These are phyloP conservation scores for Canavalia gladiata DNA, from an alignment of 306 rosid genomes.

Conservation along the genomic window DNA sequence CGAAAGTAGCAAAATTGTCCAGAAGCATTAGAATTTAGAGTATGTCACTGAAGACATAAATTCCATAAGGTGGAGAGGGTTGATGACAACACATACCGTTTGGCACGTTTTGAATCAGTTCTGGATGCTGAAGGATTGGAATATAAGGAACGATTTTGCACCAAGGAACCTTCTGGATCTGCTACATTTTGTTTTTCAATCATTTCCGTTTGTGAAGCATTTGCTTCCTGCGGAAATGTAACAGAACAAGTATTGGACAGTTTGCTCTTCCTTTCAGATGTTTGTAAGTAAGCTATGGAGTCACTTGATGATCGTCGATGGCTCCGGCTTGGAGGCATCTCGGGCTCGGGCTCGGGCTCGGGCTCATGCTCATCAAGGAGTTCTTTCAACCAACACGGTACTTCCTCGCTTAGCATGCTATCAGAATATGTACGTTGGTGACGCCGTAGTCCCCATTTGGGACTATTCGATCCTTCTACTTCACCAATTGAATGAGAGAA, in stretches of 20 bases:
- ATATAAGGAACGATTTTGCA: background rate
- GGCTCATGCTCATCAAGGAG: slow-evolving; percentile 23
- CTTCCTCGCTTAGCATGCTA: slow-evolving; percentile 32
- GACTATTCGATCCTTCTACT: background rate
- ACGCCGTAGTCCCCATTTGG: background rate
- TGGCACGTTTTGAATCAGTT: slow-evolving; percentile 32
- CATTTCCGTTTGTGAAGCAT: background rate
- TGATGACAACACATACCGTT: background rate
- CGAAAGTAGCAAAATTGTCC: background rate
- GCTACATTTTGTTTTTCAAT: background rate
- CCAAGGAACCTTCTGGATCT: background rate
- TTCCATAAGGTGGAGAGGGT: too few relatives aligned
- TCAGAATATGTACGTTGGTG: slow-evolving; percentile 34
- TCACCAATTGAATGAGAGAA: background rate
- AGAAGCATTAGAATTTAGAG: background rate
- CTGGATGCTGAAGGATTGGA: background rate
- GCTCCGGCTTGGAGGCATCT: background rate
- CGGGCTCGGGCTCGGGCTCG: background rate
- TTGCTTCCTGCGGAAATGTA: slow-evolving; percentile 54
- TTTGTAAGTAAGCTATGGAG: slow-evolving; percentile 9
- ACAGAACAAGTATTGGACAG: background rate
- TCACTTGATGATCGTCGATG: slow-evolving; percentile 48
- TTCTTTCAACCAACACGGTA: slow-evolving; percentile 39
- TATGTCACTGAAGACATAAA: too few relatives aligned
- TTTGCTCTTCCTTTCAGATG: background rate